Evolutionary conservation across 495 filamentous ascomycete genomes (phyloP).

Genomic region (Penicillium manginii): DNA sequence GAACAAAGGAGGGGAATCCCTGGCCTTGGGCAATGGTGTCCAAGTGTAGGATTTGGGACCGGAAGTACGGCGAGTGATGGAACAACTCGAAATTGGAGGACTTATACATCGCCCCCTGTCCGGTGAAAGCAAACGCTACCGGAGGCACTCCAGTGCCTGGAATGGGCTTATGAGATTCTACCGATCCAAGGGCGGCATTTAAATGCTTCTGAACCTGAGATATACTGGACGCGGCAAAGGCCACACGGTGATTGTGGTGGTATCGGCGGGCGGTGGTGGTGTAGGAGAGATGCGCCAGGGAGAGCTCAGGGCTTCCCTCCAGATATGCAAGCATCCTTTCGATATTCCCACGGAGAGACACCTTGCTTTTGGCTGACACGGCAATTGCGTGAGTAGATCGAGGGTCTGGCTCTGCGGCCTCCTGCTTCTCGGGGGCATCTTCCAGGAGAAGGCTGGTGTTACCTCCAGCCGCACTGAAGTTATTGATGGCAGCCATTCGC

Average conservation of each 20-base stretch:
- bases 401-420: conserved; percentile 17
- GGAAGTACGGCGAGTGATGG: conserved; percentile 20
- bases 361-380: conserved; percentile 39
- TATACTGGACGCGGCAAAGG: conserved; percentile 10
- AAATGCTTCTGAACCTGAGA: too few relatives aligned
- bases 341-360: conserved; percentile 39
- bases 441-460: conserved; percentile 40
- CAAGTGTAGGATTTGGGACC: conserved; percentile 24
- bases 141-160: neutral
- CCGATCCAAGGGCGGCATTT: neutral
- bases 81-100: neutral
- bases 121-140: conserved; percentile 62
- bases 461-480: conserved; percentile 37
- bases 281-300: conserved; percentile 55
- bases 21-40: conserved; percentile 25
- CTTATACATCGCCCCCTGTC: conserved; percentile 66
- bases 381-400: conserved; percentile 23
- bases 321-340: conserved; percentile 23
- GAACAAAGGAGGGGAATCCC: conserved; percentile 15
- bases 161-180: neutral
- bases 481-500: conserved; percentile 37
- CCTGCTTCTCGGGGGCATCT: conserved; percentile 37
- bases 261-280: conserved; percentile 73
- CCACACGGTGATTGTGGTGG: conserved; percentile 62
- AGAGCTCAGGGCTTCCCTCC: conserved; percentile 4